A percentile compares a stretch with the other conserved stretches of the same genome.
Evolutionary conservation across 495 filamentous ascomycete genomes (phyloP).

Genomic region (Thozetella sp.): DNA sequence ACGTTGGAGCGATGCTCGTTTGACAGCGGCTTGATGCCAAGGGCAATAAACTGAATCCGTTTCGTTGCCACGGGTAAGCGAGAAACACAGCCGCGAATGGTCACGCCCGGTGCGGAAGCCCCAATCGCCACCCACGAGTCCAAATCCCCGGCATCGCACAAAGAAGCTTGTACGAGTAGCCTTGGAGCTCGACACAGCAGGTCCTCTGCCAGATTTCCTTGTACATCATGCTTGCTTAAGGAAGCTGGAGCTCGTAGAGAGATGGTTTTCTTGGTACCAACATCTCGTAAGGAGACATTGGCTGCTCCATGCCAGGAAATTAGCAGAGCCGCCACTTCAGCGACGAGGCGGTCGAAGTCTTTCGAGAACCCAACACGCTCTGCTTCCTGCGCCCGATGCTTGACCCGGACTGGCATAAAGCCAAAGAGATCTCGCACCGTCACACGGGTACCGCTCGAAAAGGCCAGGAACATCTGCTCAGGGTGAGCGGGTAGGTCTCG

Average conservation of each 20-base stretch:
- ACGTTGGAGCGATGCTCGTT: conserved; percentile 59
- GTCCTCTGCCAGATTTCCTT: not conserved
- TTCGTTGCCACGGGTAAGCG: conserved; percentile 69
- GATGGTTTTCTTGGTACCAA: conserved; percentile 9
- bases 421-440: conserved; percentile 88
- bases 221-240: not conserved
- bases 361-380: conserved; percentile 49
- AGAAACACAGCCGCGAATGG: conserved; percentile 70
- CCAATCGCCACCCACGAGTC: conserved; percentile 68
- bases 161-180: conserved; percentile 65
- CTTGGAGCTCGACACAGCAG: conserved; percentile 16
- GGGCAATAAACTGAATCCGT: conserved; percentile 75
- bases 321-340: conserved; percentile 60
- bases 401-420: conserved; percentile 95
- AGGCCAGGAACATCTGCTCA: conserved; percentile 57
- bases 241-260: conserved; percentile 12
- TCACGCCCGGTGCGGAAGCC: conserved; percentile 60
- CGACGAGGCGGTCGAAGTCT: conserved; percentile 70
- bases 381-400: conserved; percentile 66
- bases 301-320: conserved; percentile 61
- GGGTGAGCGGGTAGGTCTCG: conserved; percentile 66
- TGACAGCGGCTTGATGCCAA: conserved; percentile 65
- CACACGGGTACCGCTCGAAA: conserved; percentile 75
- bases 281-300: conserved; percentile 44
- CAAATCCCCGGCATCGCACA: conserved; percentile 52